A percentile compares a stretch with the other conserved stretches of the same genome.
phyloP scores from a whole-genome alignment of 202 grass and related monocot genomes.

The Carex arenaria region DNA sequence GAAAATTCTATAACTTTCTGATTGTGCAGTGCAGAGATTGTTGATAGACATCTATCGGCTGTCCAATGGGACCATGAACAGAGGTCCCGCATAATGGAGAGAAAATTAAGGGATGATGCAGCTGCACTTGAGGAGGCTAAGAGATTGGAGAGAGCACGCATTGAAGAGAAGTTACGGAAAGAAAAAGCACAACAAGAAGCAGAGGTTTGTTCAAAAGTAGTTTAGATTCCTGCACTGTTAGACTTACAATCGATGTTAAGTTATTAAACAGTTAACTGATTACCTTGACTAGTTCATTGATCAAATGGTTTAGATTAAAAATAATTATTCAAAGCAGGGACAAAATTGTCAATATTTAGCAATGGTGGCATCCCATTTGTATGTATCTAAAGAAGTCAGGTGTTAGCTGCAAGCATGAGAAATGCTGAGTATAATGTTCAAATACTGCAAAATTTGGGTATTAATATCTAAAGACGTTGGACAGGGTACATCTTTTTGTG shows the following conservation, averaged over 20 bases:
- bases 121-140: constrained; percentile 78
- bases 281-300: background rate
- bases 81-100: constrained; percentile 75
- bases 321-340: background rate
- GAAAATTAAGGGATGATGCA: constrained; percentile 86
- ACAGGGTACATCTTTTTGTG: background rate
- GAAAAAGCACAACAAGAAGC: constrained; percentile 73
- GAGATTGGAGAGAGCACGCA: constrained; percentile 58
- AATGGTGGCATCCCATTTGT: background rate
- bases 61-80: constrained; percentile 92
- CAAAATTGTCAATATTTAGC: background rate
- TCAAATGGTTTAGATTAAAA: background rate
- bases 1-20: constrained; percentile 21
- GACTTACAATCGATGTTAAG: background rate
- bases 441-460: background rate
- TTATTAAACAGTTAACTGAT: background rate
- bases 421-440: background rate
- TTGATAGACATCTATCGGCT: constrained; percentile 86
- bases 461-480: background rate
- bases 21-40: constrained; percentile 78
- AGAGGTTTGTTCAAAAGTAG: constrained; percentile 43
- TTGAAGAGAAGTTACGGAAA: constrained; percentile 78
- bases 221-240: background rate
- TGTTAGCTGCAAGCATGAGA: background rate
- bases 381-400: background rate